A percentile compares a stretch with the other conserved stretches of the same genome.
Evolutionary conservation across 805 yeast species (phyloP).

Genomic region (Ogataea paraovalis): DNA sequence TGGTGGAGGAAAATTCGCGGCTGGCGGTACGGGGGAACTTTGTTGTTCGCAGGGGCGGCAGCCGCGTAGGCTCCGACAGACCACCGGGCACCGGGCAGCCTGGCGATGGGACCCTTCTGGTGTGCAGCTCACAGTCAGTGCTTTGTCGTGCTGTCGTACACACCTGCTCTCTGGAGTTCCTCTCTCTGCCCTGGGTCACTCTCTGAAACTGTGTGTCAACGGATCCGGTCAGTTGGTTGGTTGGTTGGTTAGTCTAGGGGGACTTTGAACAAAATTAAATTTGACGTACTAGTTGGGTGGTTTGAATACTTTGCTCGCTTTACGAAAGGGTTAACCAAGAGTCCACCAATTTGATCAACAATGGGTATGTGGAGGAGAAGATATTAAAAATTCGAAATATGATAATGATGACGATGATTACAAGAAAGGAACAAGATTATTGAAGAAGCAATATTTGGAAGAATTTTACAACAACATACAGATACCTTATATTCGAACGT

Average conservation of each 20-base stretch:
- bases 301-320: background rate
- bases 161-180: too few species aligned
- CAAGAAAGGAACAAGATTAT: background rate
- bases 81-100: too few species aligned
- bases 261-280: background rate
- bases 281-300: background rate
- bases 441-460: background rate
- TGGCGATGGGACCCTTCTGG: too few species aligned
- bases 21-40: too few species aligned
- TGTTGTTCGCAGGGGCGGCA: too few species aligned
- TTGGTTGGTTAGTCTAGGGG: background rate
- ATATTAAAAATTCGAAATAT: background rate
- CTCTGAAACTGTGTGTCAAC: too few species aligned
- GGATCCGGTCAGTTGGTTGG: background rate
- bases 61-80: too few species aligned
- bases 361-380: constrained; percentile 8
- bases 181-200: too few species aligned
- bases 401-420: background rate
- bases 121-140: too few species aligned
- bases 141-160: too few species aligned
- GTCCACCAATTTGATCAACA: constrained; percentile 11
- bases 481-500: too few species aligned
- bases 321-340: constrained; percentile 11
- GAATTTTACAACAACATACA: background rate
- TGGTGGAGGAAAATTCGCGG: too few species aligned